Percentiles rank a stretch among this genome's conserved stretches.
phyloP scores from a whole-genome alignment of 2,329 filamentous ascomycete genomes.

The Trichoderma atroviride region DNA sequence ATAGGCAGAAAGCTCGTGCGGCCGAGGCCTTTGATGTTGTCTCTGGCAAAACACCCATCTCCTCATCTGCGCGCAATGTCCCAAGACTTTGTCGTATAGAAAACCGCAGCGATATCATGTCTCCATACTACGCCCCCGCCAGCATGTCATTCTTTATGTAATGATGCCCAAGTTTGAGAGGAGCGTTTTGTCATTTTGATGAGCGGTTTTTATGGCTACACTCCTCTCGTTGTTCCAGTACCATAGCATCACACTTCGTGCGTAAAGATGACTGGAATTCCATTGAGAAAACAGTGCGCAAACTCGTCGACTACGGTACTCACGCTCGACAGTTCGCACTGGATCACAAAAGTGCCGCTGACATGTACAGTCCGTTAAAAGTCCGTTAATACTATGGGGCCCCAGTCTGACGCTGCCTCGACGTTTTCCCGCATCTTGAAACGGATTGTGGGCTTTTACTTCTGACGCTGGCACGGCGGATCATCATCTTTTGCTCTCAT shows the following conservation, averaged over 20 bases:
- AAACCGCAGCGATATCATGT: background rate
- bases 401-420: background rate
- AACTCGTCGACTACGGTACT: no score
- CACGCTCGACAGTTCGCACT: background rate
- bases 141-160: conserved; percentile 2
- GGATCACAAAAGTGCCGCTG: background rate
- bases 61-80: background rate
- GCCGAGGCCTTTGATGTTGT: background rate
- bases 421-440: conserved; percentile 9
- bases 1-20: background rate
- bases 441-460: background rate
- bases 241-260: background rate
- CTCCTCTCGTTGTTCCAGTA: conserved; percentile 15
- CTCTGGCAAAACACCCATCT: background rate
- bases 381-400: conserved; percentile 4
- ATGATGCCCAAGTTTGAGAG: conserved; percentile 14
- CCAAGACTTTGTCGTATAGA: background rate
- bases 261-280: background rate
- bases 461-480: background rate
- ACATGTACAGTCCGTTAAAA: background rate
- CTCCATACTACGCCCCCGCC: background rate
- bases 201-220: conserved; percentile 8
- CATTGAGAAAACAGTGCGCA: background rate
- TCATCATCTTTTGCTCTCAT: background rate
- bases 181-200: background rate